A percentile compares a stretch with the other conserved stretches of the same genome.
Evolutionary conservation across 2,329 filamentous ascomycete species (phyloP).

Genomic region (Penicillium olsonii): DNA sequence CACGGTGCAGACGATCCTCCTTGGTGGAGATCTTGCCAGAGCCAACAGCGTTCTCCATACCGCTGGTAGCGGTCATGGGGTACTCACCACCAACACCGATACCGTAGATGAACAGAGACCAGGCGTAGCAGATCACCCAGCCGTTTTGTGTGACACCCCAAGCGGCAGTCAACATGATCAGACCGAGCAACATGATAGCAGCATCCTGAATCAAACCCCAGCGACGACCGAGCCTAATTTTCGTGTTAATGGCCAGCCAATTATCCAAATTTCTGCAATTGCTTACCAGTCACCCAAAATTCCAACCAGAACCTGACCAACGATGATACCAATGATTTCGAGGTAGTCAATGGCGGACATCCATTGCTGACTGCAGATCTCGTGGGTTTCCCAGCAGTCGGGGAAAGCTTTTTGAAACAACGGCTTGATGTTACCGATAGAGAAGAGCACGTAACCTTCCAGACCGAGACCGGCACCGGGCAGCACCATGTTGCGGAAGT

Average conservation of each 20-base stretch:
- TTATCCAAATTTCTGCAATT: neutral
- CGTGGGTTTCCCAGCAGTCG: conserved; percentile 69
- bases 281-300: conserved; percentile 69
- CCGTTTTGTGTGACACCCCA: conserved; percentile 87
- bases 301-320: conserved; percentile 86
- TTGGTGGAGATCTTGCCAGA: conserved; percentile 84
- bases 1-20: conserved; percentile 91
- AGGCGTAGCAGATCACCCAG: conserved; percentile 97
- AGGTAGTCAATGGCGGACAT: conserved; percentile 82
- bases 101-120: conserved; percentile 90
- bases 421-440: conserved; percentile 87
- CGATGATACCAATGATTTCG: conserved; percentile 92
- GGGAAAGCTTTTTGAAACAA: conserved; percentile 77
- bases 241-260: conserved; percentile 10
- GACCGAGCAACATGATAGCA: conserved; percentile 87
- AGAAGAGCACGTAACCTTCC: conserved; percentile 96
- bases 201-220: conserved; percentile 97
- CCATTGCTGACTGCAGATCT: conserved; percentile 77
- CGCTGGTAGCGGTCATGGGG: conserved; percentile 92
- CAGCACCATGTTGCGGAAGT: conserved; percentile 86
- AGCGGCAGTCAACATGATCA: conserved; percentile 85
- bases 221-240: conserved; percentile 75
- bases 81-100: conserved; percentile 75
- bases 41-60: conserved; percentile 89
- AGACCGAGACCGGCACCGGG: conserved; percentile 89